Percentiles rank a stretch among this genome's conserved stretches.
Conservation (phyloP, 202 grass and related monocot genomes). For the Musa balbisiana region DNA sequence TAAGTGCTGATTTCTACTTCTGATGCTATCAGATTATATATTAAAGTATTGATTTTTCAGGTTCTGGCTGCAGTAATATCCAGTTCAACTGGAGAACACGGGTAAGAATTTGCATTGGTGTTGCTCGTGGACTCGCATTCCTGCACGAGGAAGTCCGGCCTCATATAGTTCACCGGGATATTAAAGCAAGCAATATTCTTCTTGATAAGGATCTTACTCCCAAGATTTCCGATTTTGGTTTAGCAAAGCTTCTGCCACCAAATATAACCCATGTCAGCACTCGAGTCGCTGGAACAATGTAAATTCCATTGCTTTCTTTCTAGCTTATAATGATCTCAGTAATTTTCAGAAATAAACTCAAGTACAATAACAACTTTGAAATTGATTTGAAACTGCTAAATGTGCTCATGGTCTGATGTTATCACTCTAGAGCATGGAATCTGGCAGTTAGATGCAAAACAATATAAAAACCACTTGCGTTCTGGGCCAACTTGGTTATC, state of each 20-base stretch:
- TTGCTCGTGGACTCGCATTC: slow-evolving; percentile 14
- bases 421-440: neutral
- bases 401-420: too few species aligned
- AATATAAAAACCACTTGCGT: neutral
- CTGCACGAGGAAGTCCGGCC: neutral
- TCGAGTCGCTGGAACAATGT: slow-evolving; percentile 10
- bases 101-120: slow-evolving; percentile 2
- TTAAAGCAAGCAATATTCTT: slow-evolving; percentile 13
- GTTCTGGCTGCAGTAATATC: neutral
- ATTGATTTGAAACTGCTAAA: too few species aligned
- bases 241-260: slow-evolving; percentile 7
- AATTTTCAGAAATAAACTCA: too few species aligned
- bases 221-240: slow-evolving; percentile 10
- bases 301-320: neutral
- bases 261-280: slow-evolving; percentile 7
- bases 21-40: neutral
- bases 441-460: neutral
- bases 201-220: slow-evolving; percentile 6
- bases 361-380: too few species aligned
- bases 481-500: neutral
- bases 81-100: slow-evolving; percentile 4
- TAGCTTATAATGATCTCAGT: neutral
- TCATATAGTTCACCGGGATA: slow-evolving; percentile 10
- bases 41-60: neutral
- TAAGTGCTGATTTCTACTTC: neutral